Percentiles rank a stretch among this genome's conserved stretches.
These are phyloP conservation scores for Pythium myriotylum DNA, from an alignment of 352 stramenopile species.

Conservation along the genomic window DNA sequence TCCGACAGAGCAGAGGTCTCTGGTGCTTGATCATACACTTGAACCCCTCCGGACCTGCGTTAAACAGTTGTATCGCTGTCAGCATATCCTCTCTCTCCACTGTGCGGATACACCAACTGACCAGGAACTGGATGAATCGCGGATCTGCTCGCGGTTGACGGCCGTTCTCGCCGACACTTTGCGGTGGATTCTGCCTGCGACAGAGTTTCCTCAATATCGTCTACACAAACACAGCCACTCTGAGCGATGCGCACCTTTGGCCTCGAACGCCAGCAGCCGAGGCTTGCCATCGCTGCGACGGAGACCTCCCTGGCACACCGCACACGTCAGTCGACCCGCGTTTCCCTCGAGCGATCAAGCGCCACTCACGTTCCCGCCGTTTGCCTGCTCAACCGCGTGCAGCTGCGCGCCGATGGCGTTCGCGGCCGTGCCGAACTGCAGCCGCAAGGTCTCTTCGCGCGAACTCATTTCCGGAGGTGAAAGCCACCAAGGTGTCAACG, in stretches of 20 bases:
- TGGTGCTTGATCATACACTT: conserved; percentile 66
- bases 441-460: conserved; percentile 57
- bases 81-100: background rate
- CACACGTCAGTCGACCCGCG: background rate
- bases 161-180: conserved; percentile 26
- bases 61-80: background rate
- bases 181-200: conserved; percentile 44
- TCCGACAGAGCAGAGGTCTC: conserved; percentile 2
- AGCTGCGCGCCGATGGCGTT: conserved; percentile 72
- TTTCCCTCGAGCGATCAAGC: too few species aligned
- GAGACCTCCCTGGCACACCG: conserved; percentile 24
- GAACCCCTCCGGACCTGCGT: conserved; percentile 51
- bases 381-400: conserved; percentile 45
- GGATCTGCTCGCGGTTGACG: conserved; percentile 22
- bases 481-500: too few species aligned
- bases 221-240: too few species aligned
- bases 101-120: conserved; percentile 15
- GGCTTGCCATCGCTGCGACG: conserved; percentile 37
- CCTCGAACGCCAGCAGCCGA: conserved; percentile 72
- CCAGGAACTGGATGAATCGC: conserved; percentile 30
- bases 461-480: background rate
- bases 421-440: conserved; percentile 74
- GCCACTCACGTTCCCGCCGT: conserved; percentile 38
- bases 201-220: background rate
- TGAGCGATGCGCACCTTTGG: conserved; percentile 49